A percentile compares a stretch with the other conserved stretches of the same genome.
phyloP scores from a whole-genome alignment of 441 rosid species.

The Adansonia rubrostipa region DNA sequence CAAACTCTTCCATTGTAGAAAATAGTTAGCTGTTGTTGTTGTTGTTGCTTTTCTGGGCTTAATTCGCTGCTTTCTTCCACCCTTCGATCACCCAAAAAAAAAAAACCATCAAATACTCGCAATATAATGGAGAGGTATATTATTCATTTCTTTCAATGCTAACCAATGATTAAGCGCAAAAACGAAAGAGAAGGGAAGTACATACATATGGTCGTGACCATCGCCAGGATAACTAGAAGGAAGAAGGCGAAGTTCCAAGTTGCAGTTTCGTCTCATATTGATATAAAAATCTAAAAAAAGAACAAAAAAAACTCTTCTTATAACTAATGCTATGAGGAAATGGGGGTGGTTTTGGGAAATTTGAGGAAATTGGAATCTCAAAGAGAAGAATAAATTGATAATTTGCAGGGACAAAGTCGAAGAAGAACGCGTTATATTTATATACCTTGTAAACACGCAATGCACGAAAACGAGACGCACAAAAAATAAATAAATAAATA shows the following conservation, averaged over 20 bases:
- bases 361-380: neutral
- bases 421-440: neutral
- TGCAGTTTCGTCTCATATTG: slow-evolving; percentile 45
- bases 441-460: slow-evolving; percentile 19
- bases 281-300: neutral
- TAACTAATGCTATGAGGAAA: neutral
- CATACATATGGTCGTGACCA: slow-evolving; percentile 25
- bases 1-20: slow-evolving; percentile 53
- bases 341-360: neutral
- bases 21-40: slow-evolving; percentile 48
- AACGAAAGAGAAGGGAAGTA: neutral
- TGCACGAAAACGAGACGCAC: slow-evolving; percentile 14
- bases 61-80: slow-evolving; percentile 4
- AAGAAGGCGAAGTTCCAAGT: slow-evolving; percentile 46
- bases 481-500: neutral
- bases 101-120: neutral
- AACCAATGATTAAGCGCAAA: neutral
- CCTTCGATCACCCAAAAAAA: slow-evolving; percentile 21
- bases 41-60: slow-evolving; percentile 32
- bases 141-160: neutral
- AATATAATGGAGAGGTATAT: too few species aligned
- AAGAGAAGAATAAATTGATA: neutral
- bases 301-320: neutral
- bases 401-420: neutral
- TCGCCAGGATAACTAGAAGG: slow-evolving; percentile 21